A percentile compares a stretch with the other conserved stretches of the same genome.
These are phyloP conservation scores for Parathielavia appendiculata DNA, from an alignment of 495 filamentous ascomycete species.

Conservation along the genomic window DNA sequence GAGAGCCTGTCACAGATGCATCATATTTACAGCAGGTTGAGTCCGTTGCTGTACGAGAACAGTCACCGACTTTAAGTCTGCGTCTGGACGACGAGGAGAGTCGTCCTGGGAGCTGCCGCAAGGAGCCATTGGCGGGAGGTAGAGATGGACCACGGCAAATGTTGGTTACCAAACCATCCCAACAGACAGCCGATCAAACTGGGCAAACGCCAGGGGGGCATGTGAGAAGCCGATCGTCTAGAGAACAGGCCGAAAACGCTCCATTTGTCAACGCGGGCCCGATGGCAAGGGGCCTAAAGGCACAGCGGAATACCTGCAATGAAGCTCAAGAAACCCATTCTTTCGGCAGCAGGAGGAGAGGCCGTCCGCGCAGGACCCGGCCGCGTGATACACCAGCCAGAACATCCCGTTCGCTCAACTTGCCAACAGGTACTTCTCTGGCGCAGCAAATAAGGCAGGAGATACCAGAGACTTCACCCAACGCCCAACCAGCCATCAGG, in stretches of 20 bases:
- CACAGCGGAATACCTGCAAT: too few species aligned
- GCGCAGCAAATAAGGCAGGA: neutral
- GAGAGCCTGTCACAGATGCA: neutral
- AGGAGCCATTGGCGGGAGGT: neutral
- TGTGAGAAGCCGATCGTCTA: too few species aligned
- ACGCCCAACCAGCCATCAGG: neutral
- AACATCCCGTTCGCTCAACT: neutral
- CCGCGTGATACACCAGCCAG: neutral
- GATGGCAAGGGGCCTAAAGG: too few species aligned
- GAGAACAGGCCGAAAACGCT: too few species aligned
- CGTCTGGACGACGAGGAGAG: neutral
- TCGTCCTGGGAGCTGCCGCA: neutral
- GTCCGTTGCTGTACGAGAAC: neutral
- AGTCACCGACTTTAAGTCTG: slow-evolving; percentile 2
- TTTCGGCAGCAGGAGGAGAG: neutral
- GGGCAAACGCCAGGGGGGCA: neutral
- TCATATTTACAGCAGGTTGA: neutral
- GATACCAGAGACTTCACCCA: slow-evolving; percentile 10
- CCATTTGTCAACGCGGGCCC: too few species aligned
- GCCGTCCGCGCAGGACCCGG: neutral
- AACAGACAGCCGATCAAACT: neutral
- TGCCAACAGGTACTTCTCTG: neutral
- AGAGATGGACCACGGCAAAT: neutral
- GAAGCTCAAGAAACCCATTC: neutral
- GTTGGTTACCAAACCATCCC: neutral